Percentiles rank a stretch among this genome's conserved stretches.
phyloP scores from a whole-genome alignment of 768 basidiomycete genomes.

The Obba rivulosa region DNA sequence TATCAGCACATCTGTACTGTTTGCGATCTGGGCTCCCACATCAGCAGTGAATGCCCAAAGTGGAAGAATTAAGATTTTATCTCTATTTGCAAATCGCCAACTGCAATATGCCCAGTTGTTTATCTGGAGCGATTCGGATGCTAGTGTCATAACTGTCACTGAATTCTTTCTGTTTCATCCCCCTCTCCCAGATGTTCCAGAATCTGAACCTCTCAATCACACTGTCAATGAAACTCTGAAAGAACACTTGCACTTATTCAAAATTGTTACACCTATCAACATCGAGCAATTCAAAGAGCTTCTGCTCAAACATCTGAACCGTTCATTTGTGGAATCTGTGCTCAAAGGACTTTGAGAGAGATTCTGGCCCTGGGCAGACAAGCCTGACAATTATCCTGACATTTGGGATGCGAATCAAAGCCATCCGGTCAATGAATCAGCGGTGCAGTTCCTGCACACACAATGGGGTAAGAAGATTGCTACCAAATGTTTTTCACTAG shows the following conservation, averaged over 20 bases:
- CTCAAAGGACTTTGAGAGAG: conserved; percentile 26
- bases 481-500: conserved; percentile 12
- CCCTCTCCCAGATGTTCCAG: conserved; percentile 13
- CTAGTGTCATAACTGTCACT: conserved; percentile 10
- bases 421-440: not conserved
- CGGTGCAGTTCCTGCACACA: not conserved
- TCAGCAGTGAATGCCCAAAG: too few relatives aligned
- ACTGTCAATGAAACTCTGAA: conserved; percentile 18
- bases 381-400: conserved; percentile 21
- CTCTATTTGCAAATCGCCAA: too few relatives aligned
- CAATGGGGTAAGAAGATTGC: conserved; percentile 13
- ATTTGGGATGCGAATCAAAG: conserved; percentile 4
- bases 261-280: conserved; percentile 32
- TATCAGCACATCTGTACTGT: too few relatives aligned
- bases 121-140: too few relatives aligned
- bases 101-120: too few relatives aligned
- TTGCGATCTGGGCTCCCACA: too few relatives aligned
- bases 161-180: not conserved
- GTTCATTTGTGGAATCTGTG: conserved; percentile 31
- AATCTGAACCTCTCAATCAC: conserved; percentile 7
- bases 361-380: conserved; percentile 41
- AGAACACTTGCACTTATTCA: conserved; percentile 27
- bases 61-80: too few relatives aligned
- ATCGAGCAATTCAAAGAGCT: conserved; percentile 25
- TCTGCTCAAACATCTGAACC: conserved; percentile 32